Evolutionary conservation across 1,284 basidiomycete species (phyloP).

Genomic region (Rhodotorula mucilaginosa): DNA sequence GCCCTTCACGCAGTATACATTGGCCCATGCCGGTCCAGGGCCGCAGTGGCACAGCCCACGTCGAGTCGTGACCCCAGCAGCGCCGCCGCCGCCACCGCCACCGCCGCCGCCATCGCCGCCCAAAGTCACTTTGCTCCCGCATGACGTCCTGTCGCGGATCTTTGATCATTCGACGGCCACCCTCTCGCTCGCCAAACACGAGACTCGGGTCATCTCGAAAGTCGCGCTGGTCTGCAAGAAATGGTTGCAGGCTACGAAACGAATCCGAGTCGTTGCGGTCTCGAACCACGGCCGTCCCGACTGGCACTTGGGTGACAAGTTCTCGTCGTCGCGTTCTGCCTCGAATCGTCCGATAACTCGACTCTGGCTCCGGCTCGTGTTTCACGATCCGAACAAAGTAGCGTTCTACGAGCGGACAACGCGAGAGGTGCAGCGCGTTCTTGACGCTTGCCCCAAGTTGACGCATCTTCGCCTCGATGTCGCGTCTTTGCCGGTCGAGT

Average conservation of each 20-base stretch:
- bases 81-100: neutral
- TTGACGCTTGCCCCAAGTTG: neutral
- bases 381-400: neutral
- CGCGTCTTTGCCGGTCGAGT: neutral
- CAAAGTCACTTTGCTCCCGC: neutral
- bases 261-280: neutral
- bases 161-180: neutral
- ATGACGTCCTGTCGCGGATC: neutral
- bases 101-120: neutral
- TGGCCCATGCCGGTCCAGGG: no score
- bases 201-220: neutral
- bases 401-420: neutral
- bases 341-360: neutral
- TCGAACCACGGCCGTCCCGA: neutral
- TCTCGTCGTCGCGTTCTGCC: neutral
- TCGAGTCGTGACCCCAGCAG: no score
- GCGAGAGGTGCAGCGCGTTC: neutral
- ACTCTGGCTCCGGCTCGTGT: neutral
- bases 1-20: no score
- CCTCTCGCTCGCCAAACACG: neutral
- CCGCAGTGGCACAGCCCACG: no score
- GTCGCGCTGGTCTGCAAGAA: neutral
- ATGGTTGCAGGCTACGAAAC: neutral
- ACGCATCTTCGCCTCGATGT: neutral
- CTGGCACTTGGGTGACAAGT: neutral